Conservation (phyloP, 1,284 basidiomycete species). For the Rhodotorula sp. region DNA sequence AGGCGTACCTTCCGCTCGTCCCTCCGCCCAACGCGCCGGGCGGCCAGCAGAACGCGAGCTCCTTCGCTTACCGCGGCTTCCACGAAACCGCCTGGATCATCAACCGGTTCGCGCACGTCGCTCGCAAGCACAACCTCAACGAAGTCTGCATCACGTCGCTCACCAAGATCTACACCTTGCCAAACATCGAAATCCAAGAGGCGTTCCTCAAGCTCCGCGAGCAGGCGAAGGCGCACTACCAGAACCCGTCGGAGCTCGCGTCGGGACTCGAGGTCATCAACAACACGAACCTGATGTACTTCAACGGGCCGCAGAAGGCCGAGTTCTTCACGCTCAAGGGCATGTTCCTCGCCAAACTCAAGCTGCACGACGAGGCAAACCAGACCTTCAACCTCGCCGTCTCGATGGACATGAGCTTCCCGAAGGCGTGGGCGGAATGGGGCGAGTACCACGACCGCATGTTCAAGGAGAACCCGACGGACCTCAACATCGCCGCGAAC, state of each 20-base stretch:
- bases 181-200: constrained; percentile 99
- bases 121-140: constrained; percentile 91
- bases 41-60: constrained; percentile 59
- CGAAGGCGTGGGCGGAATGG: constrained; percentile 99
- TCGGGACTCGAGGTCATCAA: constrained; percentile 98
- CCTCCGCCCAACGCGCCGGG: constrained; percentile 54
- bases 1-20: constrained; percentile 90
- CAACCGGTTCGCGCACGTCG: constrained; percentile 99
- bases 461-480: constrained; percentile 70
- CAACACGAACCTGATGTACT: constrained; percentile 99
- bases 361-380: constrained; percentile 86
- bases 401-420: constrained; percentile 89
- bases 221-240: constrained; percentile 98
- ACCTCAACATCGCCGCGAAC: constrained; percentile 74
- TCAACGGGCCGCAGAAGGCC: constrained; percentile 89
- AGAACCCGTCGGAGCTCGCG: constrained; percentile 87
- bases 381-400: constrained; percentile 91
- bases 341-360: constrained; percentile 92
- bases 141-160: constrained; percentile 94
- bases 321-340: constrained; percentile 99
- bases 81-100: constrained; percentile 99
- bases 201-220: constrained; percentile 98
- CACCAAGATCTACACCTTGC: constrained; percentile 97
- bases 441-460: constrained; percentile 89
- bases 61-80: constrained; percentile 95